Evolutionary conservation across 2,329 filamentous ascomycete genomes (phyloP), one percentile per base, ranked within the genome.

Genomic region (Aspergillus sp.): DNA sequence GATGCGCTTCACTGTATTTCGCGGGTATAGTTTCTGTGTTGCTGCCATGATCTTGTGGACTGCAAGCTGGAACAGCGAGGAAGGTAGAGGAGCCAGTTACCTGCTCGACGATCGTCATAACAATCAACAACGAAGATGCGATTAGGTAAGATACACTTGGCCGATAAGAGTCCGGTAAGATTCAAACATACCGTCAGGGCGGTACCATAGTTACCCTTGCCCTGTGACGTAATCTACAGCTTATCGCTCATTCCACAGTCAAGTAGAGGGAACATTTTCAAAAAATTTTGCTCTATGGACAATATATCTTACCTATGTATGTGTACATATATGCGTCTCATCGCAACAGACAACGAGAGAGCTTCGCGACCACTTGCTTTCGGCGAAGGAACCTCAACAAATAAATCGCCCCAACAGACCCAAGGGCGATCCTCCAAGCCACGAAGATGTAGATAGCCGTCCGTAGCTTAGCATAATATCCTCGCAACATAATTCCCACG

Each of bases 1-100:
- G 55, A 95, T 93, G 72, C 91, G 92, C 73, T 91, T 94, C 63
- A 96, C 80, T 0, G 89, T 94, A 16, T 84, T 86, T 57, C 91
- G 86, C 10, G 91, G 91, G 65, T 96, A 96, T 13, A 89, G 78
- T 62, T 91, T 93, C 66, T 87, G 86, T 19, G 84, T 79, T 11
- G 82, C 76, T 47, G 82, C 84, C 81, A 86, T 87, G 10, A n/a
- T 16, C 11, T 17, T 21, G 50, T 23, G 16, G 21, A 38, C 9
- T 21, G 38, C n/a, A n/a, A n/a, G n/a, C n/a, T n/a, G n/a, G n/a
- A n/a, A n/a, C n/a, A n/a, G n/a, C n/a, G n/a, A n/a, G n/a, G n/a
- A n/a, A n/a, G n/a, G n/a, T n/a, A n/a, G n/a, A n/a, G n/a, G n/a
- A n/a, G n/a, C n/a, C n/a, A n/a, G n/a, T n/a, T n/a, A n/a, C n/a